phyloP scores from a whole-genome alignment of 108 stramenopile genomes.

The Skeletonema menzelii region DNA sequence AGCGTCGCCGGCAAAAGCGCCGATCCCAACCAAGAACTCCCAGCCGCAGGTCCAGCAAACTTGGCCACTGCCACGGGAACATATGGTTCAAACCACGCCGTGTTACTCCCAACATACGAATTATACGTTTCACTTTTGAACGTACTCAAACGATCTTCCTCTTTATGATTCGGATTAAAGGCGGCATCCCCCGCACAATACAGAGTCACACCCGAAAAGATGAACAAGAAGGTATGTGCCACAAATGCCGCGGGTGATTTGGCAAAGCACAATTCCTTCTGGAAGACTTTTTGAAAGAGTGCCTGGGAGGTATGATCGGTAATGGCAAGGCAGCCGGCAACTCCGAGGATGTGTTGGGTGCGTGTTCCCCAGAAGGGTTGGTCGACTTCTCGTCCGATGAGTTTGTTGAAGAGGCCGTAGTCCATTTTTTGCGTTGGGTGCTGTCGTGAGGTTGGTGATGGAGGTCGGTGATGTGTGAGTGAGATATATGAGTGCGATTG shows the following conservation, averaged over 20 bases:
- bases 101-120: slow-evolving; percentile 44
- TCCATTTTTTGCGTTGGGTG: slow-evolving; percentile 43
- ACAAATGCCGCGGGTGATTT: slow-evolving; percentile 58
- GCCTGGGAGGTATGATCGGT: slow-evolving; percentile 44
- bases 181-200: slow-evolving; percentile 54
- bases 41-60: slow-evolving; percentile 47
- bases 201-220: slow-evolving; percentile 53
- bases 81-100: slow-evolving; percentile 65
- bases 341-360: slow-evolving; percentile 64
- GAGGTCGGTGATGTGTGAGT: not conserved
- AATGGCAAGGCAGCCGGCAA: slow-evolving; percentile 51
- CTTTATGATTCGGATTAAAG: slow-evolving; percentile 49
- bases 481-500: not conserved
- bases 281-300: slow-evolving; percentile 1
- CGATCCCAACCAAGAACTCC: slow-evolving; percentile 38
- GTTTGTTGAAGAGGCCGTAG: slow-evolving; percentile 55
- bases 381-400: slow-evolving; percentile 51
- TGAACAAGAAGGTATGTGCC: slow-evolving; percentile 63
- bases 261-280: slow-evolving; percentile 44
- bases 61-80: slow-evolving; percentile 42
- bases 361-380: slow-evolving; percentile 57
- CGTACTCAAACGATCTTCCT: slow-evolving; percentile 32
- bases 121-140: slow-evolving; percentile 40
- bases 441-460: not conserved
- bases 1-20: slow-evolving; percentile 57